Base-by-base conservation (phyloP, 129 eudicot species). In the Artemisia annua region DNA sequence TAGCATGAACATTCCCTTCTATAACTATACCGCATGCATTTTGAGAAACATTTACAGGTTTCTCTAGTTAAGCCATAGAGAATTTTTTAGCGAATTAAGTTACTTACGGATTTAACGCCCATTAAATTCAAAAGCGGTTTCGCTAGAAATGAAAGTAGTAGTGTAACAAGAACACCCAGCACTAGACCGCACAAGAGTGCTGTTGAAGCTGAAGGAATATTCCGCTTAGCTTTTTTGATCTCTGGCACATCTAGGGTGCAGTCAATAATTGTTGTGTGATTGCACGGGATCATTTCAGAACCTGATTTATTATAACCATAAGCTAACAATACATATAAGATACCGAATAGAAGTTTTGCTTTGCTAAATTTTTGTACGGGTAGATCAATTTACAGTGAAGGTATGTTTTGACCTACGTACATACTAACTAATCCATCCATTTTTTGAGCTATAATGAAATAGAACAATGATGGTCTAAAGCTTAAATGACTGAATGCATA, bases 161-260 rank as follows among this genome's bases (percentile, higher is more conserved):
- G 12, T 2, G 92, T 69, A 66, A 77, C 83, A 19, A 91, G 69
- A 17, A 88, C 78, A 67, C 97, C 97, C 48, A 91, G 91, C 17
- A 82, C 76, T 18, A 66, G 71, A 50, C 92, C 97, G 48, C 88
- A 76, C 18, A 80, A 51, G 64, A 91, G 44, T 0, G 97, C 92
- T 0, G 96, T 78, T 4, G 97, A 88, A 8, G 97, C 96, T 11
- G 97, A 91, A 50, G 95, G 90, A 24, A 88, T 91, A 32, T 84
- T 75, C 43, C 88, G 55, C 67, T 79, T 80, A 32, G 57, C 72
- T 18, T 20, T 67, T 28, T 78, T 71, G 57, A 30, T 12, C 51
- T 79, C 70, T 14, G 18, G 48, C 24, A 18, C 28, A 15, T 58
- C 69, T 18, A 51, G 2, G 63, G 3, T 46, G 16, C 46, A 30